A percentile compares a stretch with the other conserved stretches of the same genome.
phyloP scores from a whole-genome alignment of 2,329 filamentous ascomycete genomes.

The Neofusicoccum kwambonambiense region DNA sequence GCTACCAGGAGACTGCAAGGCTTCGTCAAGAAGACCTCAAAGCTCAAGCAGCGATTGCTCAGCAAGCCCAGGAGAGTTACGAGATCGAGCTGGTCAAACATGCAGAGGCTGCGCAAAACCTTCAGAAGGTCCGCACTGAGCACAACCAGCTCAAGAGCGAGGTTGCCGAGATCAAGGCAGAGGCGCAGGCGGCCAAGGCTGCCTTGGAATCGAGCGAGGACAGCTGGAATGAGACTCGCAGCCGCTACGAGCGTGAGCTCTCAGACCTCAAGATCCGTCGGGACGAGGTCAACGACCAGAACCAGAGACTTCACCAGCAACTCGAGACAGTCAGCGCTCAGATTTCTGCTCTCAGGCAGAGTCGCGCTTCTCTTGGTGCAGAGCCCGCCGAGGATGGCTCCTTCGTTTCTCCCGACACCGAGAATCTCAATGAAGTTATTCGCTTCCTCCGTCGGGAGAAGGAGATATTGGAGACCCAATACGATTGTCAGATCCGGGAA shows the following conservation, averaged over 20 bases:
- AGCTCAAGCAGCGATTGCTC: slow-evolving; percentile 88
- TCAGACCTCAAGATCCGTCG: slow-evolving; percentile 73
- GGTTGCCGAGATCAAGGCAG: slow-evolving; percentile 69
- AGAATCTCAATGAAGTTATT: slow-evolving; percentile 85
- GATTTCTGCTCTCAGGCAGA: slow-evolving; percentile 76
- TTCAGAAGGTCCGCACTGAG: slow-evolving; percentile 76
- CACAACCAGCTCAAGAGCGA: slow-evolving; percentile 80
- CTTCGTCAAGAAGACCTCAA: slow-evolving; percentile 90
- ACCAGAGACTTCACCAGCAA: slow-evolving; percentile 85
- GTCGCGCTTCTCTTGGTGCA: slow-evolving; percentile 56
- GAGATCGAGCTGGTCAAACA: slow-evolving; percentile 94
- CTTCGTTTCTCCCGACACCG: slow-evolving; percentile 59
- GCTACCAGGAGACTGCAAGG: slow-evolving; percentile 74
- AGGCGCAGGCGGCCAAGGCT: slow-evolving; percentile 82
- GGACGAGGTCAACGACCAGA: slow-evolving; percentile 84
- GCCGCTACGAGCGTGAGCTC: slow-evolving; percentile 80
- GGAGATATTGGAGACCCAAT: slow-evolving; percentile 96
- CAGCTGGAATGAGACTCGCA: slow-evolving; percentile 82
- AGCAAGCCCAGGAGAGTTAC: slow-evolving; percentile 91
- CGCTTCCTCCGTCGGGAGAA: slow-evolving; percentile 91
- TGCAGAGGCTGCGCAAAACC: slow-evolving; percentile 84
- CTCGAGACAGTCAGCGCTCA: slow-evolving; percentile 80
- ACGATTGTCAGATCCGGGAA: slow-evolving; percentile 85
- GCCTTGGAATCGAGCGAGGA: slow-evolving; percentile 76
- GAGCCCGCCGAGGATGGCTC: slow-evolving; percentile 52